phyloP scores from a whole-genome alignment of 129 eudicot genomes.

The Kitagawia praeruptora region DNA sequence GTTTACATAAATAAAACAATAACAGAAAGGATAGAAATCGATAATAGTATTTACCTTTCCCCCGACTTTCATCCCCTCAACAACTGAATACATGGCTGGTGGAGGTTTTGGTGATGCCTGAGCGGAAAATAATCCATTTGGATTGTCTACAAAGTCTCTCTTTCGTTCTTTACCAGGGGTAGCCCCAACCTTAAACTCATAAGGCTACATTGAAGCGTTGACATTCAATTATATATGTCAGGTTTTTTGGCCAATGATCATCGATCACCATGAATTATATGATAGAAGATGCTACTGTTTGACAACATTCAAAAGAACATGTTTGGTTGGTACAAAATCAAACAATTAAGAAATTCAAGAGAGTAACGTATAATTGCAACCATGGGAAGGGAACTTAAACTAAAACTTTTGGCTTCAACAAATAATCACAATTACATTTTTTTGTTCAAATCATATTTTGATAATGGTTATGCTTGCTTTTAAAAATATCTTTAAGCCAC shows the following conservation, averaged over 20 bases:
- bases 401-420: no score
- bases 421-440: not conserved
- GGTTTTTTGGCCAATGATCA: not conserved
- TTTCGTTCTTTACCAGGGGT: slow-evolving; percentile 88
- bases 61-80: slow-evolving; percentile 94
- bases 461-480: not conserved
- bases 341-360: not conserved
- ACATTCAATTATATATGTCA: slow-evolving; percentile 16
- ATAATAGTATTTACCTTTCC: slow-evolving; percentile 52
- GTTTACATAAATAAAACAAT: not conserved
- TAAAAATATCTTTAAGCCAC: no score
- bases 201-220: slow-evolving; percentile 60
- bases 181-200: slow-evolving; percentile 89
- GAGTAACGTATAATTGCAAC: not conserved
- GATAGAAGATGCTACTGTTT: not conserved
- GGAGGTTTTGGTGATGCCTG: slow-evolving; percentile 99
- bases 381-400: no score
- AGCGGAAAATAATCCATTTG: slow-evolving; percentile 92
- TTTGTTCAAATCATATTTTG: not conserved
- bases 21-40: not conserved
- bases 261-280: not conserved
- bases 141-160: slow-evolving; percentile 84
- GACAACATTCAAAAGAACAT: slow-evolving; percentile 1
- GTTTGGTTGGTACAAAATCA: not conserved
- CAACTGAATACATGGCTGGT: slow-evolving; percentile 65